A percentile compares a stretch with the other conserved stretches of the same genome.
phyloP scores from a whole-genome alignment of 352 stramenopile genomes.

The Globisporangium cystogenes region DNA sequence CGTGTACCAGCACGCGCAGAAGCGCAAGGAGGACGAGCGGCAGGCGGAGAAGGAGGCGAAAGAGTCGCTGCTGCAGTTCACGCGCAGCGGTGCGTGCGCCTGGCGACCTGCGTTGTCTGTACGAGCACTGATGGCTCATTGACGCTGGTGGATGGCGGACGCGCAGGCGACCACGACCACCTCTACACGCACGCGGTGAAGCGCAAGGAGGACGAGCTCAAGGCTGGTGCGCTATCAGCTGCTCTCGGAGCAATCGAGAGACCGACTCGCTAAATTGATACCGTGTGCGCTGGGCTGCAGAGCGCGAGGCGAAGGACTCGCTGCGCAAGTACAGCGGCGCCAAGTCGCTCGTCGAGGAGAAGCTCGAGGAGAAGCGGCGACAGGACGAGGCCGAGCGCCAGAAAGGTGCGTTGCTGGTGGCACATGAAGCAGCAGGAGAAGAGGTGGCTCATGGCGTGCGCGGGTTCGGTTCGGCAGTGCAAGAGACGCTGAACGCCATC shows the following conservation, averaged over 20 bases:
- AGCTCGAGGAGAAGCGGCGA: slow-evolving; percentile 54
- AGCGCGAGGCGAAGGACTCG: slow-evolving; percentile 32
- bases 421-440: neutral
- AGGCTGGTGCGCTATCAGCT: slow-evolving; percentile 5
- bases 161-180: slow-evolving; percentile 13
- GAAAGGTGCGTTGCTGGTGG: slow-evolving; percentile 11
- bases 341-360: slow-evolving; percentile 58
- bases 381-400: slow-evolving; percentile 40
- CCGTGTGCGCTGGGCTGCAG: slow-evolving; percentile 10
- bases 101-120: neutral
- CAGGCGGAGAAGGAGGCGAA: slow-evolving; percentile 18
- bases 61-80: slow-evolving; percentile 20
- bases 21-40: slow-evolving; percentile 37
- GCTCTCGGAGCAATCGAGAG: no score
- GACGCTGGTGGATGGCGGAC: neutral
- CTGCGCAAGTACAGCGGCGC: slow-evolving; percentile 30
- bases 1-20: slow-evolving; percentile 41
- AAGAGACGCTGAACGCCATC: slow-evolving; percentile 27
- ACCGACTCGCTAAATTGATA: neutral
- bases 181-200: slow-evolving; percentile 12
- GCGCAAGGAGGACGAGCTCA: slow-evolving; percentile 13
- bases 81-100: slow-evolving; percentile 5
- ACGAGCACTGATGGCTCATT: neutral
- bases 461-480: slow-evolving; percentile 14
- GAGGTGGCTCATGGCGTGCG: neutral